Evolutionary conservation across 768 basidiomycete species (phyloP), one percentile per base, ranked within the genome.

Genomic region (Leccinum sublutescens): DNA sequence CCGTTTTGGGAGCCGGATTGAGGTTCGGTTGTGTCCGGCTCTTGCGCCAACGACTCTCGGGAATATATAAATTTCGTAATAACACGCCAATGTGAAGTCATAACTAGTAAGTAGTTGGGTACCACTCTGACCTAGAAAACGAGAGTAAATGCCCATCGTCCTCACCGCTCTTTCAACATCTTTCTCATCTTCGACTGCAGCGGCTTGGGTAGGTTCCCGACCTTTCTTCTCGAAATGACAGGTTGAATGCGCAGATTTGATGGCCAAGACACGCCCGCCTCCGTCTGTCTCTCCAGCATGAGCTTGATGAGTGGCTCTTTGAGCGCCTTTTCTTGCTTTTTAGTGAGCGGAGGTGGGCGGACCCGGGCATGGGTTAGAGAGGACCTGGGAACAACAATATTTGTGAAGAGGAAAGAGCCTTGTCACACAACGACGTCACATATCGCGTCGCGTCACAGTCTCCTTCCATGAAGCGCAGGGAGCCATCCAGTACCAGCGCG

Each of bases 191-290:
- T 74, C 43, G 70, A 67, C 50, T 78, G 66, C 5, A 79, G 61
- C 2, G 75, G 74, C 31, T 70, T 72, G 19, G 74, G 75, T 0
- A 80, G 75, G 23, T 76, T 75, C 40, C 72, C 72, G 50, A 81
- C 78, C 17, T 68, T 72, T 45, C 68, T 71, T 64, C 71, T 77
- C 38, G 71, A 72, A 50, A 81, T 61, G 48, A 77, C 59, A 2
- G 80, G 77, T 63, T 83, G 82, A 43, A 84, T 77, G 38, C 82
- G 79, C 50, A 84, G 71, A 55, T 84, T 84, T 27, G 68, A 61
- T 2, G 82, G 82, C 72, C 77, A 84, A n/a, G 63, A 62, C 10
- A 67, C 67, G 4, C 78, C 79, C 0, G 75, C 70, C 29, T 73
- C 73, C 23, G 68, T 63, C 65, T 80, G 75, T 29, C 74, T 75